Base-by-base conservation (phyloP, 148 eudicot species). In the Selenicereus undatus region DNA sequence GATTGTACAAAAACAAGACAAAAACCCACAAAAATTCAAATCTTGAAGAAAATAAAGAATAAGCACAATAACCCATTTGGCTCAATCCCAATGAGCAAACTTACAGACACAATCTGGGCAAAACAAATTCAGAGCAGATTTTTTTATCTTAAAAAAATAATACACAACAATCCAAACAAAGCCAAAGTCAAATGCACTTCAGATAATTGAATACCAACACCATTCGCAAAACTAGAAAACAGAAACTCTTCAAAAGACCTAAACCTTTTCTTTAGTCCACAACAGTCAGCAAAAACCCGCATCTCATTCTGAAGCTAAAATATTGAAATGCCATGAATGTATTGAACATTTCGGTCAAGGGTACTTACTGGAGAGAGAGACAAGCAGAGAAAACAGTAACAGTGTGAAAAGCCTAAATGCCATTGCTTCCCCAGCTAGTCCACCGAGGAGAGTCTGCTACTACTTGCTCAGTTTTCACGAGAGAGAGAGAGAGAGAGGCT, bases 311-410 rank as follows among this genome's bases (percentile, higher is more conserved):
- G 24, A 72, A 74, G 24, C 0, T n/a, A 29, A 21, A 43, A 22
- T 32, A 11, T 56, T 7, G 56, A 82, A 60, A 10, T 18, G 69
- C 32, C 18, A 22, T 3, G 36, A 64, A 17, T 56, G 27, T 1
- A 27, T 27, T 18, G 39, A 5, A 36, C 22, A 32, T 16, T 60
- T 35, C 51, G 26, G 27, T 20, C 39, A 6, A 16, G 17, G 26
- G 21, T 51, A 83, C 88, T 85, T 85, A 89, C 91, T 29, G 51
- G 88, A 89, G 76, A 78, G 43, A 74, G 83, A 75, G 66, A 83
- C 43, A 32, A 89, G 70, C n/a, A 85, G 79, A 22, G 82, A 51
- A 68, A 77, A 50, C 2, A 82, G 65, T 73, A 62, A 76, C 71
- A 84, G 65, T 68, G 68, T 32, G 18, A 84, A 66, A 51, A 76